A percentile compares a stretch with the other conserved stretches of the same genome.
Evolutionary conservation across 352 stramenopile genomes (phyloP).

Genomic region (Phytophthora agathidicida): DNA sequence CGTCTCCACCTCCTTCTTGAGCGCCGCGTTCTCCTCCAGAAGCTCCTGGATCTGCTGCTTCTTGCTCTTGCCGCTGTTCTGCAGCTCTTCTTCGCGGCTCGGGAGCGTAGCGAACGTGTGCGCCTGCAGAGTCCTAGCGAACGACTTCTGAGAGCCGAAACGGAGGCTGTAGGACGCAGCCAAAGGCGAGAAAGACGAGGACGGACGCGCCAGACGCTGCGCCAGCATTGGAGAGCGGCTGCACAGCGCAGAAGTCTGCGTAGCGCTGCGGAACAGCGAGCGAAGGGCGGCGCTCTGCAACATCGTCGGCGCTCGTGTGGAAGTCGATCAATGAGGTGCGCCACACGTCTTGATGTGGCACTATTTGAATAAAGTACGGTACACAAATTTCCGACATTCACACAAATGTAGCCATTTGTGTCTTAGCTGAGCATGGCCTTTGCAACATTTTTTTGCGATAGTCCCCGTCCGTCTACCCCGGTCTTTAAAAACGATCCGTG

Average conservation of each 20-base stretch:
- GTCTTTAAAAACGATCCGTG: too few species aligned
- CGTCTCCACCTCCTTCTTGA: slow-evolving; percentile 73
- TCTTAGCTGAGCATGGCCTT: too few species aligned
- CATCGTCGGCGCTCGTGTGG: slow-evolving; percentile 11
- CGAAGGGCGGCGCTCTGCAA: slow-evolving; percentile 32
- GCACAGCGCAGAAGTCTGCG: slow-evolving; percentile 16
- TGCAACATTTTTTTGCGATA: too few species aligned
- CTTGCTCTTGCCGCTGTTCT: slow-evolving; percentile 34
- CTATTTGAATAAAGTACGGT: slow-evolving; percentile 4
- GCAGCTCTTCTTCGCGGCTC: slow-evolving; percentile 36
- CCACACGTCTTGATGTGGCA: slow-evolving; percentile 13
- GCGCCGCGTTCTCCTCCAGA: slow-evolving; percentile 70
- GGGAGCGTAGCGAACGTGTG: slow-evolving; percentile 62
- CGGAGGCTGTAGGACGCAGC: slow-evolving; percentile 14
- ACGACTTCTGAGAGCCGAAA: slow-evolving; percentile 23
- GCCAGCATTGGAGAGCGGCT: slow-evolving; percentile 18
- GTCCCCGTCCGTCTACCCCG: too few species aligned
- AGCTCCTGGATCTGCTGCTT: slow-evolving; percentile 76
- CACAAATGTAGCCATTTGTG: slow-evolving; percentile 1
- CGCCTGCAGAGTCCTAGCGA: slow-evolving; percentile 39
- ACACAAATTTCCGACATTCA: slow-evolving; percentile 7
- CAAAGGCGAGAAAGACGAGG: slow-evolving; percentile 23
- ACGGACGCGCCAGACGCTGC: slow-evolving; percentile 23
- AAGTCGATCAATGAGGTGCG: not conserved
- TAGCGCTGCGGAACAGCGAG: slow-evolving; percentile 32